Conservation (phyloP, 2,329 filamentous ascomycete genomes). For the Lachnellula hyalina region DNA sequence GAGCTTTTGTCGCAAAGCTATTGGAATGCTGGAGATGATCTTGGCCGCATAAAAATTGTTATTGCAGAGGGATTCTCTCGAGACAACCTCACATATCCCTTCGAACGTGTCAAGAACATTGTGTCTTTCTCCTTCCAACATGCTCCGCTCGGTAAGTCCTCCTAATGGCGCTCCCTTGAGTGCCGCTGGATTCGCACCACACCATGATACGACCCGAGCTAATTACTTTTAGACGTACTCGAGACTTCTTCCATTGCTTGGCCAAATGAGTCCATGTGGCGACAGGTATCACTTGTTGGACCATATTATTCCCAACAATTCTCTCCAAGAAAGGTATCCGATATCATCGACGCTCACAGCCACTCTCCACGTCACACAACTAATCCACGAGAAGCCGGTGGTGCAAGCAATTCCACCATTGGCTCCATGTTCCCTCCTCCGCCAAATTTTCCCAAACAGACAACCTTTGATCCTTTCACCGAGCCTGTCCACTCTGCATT, state of each 20-base stretch:
- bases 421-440: conserved; percentile 21
- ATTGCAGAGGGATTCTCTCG: conserved; percentile 68
- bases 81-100: conserved; percentile 43
- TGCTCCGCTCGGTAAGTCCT: conserved; percentile 63
- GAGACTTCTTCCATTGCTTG: conserved; percentile 72
- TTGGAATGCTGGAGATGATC: conserved; percentile 66
- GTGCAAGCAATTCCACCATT: conserved; percentile 27
- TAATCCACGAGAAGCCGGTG: conserved; percentile 11
- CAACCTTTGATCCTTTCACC: conserved; percentile 37
- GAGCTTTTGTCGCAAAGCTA: conserved; percentile 63
- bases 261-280: conserved; percentile 71
- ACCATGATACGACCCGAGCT: not conserved
- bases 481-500: conserved; percentile 30
- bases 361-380: conserved; percentile 51
- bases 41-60: conserved; percentile 71
- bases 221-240: conserved; percentile 53
- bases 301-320: conserved; percentile 25
- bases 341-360: conserved; percentile 50
- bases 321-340: conserved; percentile 35
- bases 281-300: conserved; percentile 38
- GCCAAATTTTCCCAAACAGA: conserved; percentile 25
- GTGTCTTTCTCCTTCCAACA: conserved; percentile 81
- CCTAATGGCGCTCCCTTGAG: not conserved
- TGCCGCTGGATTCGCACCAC: not conserved
- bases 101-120: conserved; percentile 66